These are phyloP conservation scores for Neurospora cerealis DNA, from an alignment of 495 filamentous ascomycete genomes.

Conservation along the genomic window DNA sequence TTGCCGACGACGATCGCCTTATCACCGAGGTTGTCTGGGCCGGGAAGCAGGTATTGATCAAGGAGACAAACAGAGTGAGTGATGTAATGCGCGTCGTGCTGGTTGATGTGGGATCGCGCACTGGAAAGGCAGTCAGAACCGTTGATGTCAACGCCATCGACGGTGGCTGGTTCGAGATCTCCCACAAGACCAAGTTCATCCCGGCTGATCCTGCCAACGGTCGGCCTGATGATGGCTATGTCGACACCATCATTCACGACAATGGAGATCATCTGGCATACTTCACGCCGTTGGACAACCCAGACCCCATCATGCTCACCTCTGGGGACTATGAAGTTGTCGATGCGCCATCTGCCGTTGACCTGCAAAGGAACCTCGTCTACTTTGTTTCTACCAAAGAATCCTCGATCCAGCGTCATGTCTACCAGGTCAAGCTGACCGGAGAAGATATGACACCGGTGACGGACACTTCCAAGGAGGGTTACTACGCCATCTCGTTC, in stretches of 20 bases:
- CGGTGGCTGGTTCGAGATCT: conserved; percentile 95
- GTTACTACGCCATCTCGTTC: conserved; percentile 81
- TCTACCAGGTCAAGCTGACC: conserved; percentile 76
- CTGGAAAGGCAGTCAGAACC: conserved; percentile 69
- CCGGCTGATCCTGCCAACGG: conserved; percentile 74
- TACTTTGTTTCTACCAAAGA: conserved; percentile 88
- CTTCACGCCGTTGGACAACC: conserved; percentile 82
- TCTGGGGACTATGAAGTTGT: conserved; percentile 91
- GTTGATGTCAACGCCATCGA: conserved; percentile 72
- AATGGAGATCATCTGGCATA: conserved; percentile 89
- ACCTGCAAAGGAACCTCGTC: conserved; percentile 71
- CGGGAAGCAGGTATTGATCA: conserved; percentile 68
- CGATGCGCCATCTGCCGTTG: conserved; percentile 76
- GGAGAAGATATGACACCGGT: conserved; percentile 63
- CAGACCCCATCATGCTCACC: conserved; percentile 73
- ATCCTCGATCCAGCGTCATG: conserved; percentile 76
- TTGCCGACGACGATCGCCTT: conserved; percentile 69
- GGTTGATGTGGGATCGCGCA: conserved; percentile 65
- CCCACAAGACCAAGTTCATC: conserved; percentile 75
- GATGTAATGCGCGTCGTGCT: conserved; percentile 79
- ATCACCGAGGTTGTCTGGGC: conserved; percentile 95
- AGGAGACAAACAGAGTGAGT: conserved; percentile 90
- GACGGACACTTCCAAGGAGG: conserved; percentile 66
- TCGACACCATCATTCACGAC: conserved; percentile 82
- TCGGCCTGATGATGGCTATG: conserved; percentile 74